Percentiles rank a stretch among this genome's conserved stretches.
These are phyloP conservation scores for Candida pseudofarinosa DNA, from an alignment of 805 yeast species.

Conservation along the genomic window DNA sequence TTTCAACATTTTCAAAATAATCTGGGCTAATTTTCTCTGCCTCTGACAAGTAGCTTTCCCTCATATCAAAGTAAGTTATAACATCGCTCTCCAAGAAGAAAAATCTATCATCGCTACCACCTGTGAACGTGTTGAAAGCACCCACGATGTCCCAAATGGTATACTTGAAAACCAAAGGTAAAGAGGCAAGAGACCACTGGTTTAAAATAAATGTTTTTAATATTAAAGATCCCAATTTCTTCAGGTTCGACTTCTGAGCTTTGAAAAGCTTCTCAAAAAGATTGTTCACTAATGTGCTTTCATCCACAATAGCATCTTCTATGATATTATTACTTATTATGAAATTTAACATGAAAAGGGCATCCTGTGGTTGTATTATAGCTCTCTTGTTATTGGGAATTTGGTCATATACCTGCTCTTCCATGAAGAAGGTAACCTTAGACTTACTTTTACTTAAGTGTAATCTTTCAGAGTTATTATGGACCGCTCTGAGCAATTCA, in stretches of 20 bases:
- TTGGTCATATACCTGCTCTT: constrained; percentile 56
- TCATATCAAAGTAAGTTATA: constrained; percentile 25
- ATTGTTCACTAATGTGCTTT: constrained; percentile 18
- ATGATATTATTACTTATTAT: constrained; percentile 17
- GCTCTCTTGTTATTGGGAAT: constrained; percentile 43
- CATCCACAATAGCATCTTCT: constrained; percentile 28
- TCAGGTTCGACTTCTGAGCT: constrained; percentile 40
- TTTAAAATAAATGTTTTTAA: constrained; percentile 61
- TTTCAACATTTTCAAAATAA: constrained; percentile 51
- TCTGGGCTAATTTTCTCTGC: constrained; percentile 43
- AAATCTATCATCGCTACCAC: constrained; percentile 29
- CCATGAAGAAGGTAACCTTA: constrained; percentile 39
- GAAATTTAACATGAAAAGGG: constrained; percentile 33
- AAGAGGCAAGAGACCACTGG: constrained; percentile 47
- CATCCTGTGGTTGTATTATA: constrained; percentile 63
- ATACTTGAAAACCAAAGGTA: constrained; percentile 47
- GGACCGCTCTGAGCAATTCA: constrained; percentile 17
- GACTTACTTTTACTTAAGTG: constrained; percentile 30
- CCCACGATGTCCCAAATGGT: constrained; percentile 33
- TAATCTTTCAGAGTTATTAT: constrained; percentile 35
- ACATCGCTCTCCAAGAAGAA: constrained; percentile 30
- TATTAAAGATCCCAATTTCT: constrained; percentile 53
- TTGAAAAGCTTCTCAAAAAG: constrained; percentile 34
- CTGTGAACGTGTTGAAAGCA: constrained; percentile 11
- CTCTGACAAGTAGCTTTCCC: constrained; percentile 40